phyloP scores from a whole-genome alignment of 495 filamentous ascomycete genomes.

The Tuber magnatum region DNA sequence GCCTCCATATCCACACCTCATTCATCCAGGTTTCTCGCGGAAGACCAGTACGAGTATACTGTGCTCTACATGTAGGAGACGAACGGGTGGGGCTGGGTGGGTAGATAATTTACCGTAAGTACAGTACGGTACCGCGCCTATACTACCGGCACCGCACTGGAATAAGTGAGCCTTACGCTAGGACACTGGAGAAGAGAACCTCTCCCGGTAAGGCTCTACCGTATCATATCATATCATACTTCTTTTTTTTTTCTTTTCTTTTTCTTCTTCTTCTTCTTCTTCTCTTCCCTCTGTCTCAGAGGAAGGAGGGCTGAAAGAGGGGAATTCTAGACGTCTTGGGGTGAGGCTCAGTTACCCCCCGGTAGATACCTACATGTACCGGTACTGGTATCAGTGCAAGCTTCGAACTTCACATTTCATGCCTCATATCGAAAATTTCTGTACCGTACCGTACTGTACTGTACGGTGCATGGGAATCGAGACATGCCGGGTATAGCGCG shows the following conservation, averaged over 20 bases:
- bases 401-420: neutral
- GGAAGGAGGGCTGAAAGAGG: too few relatives aligned
- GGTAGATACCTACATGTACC: neutral
- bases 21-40: neutral
- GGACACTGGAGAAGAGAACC: neutral
- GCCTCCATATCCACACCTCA: neutral
- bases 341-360: neutral
- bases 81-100: neutral
- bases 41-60: too few relatives aligned
- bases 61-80: too few relatives aligned
- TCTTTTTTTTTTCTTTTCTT: neutral
- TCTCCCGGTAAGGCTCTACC: neutral
- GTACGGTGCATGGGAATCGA: neutral
- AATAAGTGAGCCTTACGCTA: neutral
- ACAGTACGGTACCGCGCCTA: too few relatives aligned
- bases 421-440: neutral
- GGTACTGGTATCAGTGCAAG: neutral
- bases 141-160: too few relatives aligned
- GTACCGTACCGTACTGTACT: neutral
- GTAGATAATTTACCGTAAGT: neutral
- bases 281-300: too few relatives aligned
- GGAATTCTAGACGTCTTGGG: neutral
- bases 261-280: neutral
- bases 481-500: neutral
- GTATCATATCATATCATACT: too few relatives aligned